Percentiles rank a stretch among this genome's conserved stretches.
These are phyloP conservation scores for Trichoderma breve DNA, from an alignment of 2,329 filamentous ascomycete species.

Conservation along the genomic window DNA sequence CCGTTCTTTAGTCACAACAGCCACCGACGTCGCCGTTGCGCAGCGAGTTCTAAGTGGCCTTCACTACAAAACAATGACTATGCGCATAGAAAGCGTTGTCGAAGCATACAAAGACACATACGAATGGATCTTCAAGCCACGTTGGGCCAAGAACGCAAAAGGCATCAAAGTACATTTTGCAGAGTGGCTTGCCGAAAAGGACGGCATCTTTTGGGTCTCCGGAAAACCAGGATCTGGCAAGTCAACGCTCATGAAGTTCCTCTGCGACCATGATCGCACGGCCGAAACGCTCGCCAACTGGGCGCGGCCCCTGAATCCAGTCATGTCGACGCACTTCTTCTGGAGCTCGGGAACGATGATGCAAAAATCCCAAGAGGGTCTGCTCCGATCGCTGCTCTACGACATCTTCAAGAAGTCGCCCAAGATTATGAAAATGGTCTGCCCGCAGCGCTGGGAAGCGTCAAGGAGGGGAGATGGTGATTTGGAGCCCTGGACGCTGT, in stretches of 20 bases:
- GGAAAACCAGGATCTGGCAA: conserved; percentile 44
- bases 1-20: not conserved
- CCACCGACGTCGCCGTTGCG: not conserved
- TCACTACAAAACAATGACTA: not conserved
- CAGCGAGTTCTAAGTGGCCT: not conserved
- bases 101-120: not conserved
- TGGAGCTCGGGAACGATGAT: conserved; percentile 32
- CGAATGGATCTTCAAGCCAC: not conserved
- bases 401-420: conserved; percentile 28
- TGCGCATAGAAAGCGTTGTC: not conserved
- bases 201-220: conserved; percentile 32
- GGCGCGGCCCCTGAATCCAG: conserved; percentile 26
- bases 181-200: conserved; percentile 29
- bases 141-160: not conserved
- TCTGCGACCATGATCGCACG: conserved; percentile 27
- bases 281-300: conserved; percentile 28
- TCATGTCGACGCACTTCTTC: conserved; percentile 36
- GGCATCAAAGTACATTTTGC: conserved; percentile 5
- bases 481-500: not conserved
- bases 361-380: conserved; percentile 37
- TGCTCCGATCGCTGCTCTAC: conserved; percentile 34
- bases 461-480: not conserved
- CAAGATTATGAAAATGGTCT: not conserved
- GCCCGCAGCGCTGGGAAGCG: not conserved
- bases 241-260: conserved; percentile 42